Percentiles rank a stretch among this genome's conserved stretches.
These are phyloP conservation scores for Metschnikowia borealis DNA, from an alignment of 805 yeast genomes.

Conservation along the genomic window DNA sequence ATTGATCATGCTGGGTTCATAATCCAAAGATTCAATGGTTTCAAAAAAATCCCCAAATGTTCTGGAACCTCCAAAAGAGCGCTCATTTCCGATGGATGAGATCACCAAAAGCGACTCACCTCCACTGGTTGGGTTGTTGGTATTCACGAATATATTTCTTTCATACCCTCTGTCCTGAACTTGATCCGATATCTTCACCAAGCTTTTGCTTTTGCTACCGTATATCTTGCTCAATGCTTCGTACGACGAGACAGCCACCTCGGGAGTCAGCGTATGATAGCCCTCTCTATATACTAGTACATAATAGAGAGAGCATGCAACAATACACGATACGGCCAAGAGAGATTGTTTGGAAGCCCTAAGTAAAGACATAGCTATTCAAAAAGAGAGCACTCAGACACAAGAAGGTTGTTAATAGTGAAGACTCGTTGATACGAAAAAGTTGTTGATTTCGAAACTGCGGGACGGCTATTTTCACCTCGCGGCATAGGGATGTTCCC, in stretches of 20 bases:
- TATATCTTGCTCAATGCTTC: background rate
- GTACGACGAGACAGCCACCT: background rate
- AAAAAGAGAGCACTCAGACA: background rate
- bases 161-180: conserved; percentile 1
- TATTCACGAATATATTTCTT: conserved; percentile 1
- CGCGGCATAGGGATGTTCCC: no score
- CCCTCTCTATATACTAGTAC: background rate
- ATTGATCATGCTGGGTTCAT: conserved; percentile 17
- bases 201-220: background rate
- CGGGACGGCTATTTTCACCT: no score
- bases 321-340: background rate
- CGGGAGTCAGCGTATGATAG: background rate
- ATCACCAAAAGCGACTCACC: conserved; percentile 16
- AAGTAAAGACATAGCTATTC: background rate
- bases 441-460: no score
- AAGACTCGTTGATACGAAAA: no score
- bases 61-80: conserved; percentile 35
- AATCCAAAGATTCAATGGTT: conserved; percentile 25
- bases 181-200: background rate
- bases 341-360: background rate
- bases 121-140: background rate
- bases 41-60: conserved; percentile 30
- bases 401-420: no score
- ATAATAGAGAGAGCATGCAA: background rate
- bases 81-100: conserved; percentile 25